Conservation (phyloP, 2,329 filamentous ascomycete species). For the Rosellinia necatrix region DNA sequence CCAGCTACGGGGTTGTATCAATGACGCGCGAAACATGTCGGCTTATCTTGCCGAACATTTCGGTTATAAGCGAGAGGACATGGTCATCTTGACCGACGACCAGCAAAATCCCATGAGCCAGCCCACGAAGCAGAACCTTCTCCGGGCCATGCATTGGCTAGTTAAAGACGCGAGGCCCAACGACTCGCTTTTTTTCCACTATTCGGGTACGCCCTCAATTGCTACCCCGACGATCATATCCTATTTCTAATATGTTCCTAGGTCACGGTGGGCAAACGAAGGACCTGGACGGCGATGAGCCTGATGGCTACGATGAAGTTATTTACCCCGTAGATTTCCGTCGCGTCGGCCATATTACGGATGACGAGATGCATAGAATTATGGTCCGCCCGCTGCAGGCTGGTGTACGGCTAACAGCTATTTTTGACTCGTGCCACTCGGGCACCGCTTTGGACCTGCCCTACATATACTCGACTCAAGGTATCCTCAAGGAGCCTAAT, state of each 20-base stretch:
- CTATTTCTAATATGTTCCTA: constrained; percentile 39
- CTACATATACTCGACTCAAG: constrained; percentile 81
- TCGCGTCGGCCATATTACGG: constrained; percentile 72
- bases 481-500: constrained; percentile 80
- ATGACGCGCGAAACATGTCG: constrained; percentile 97
- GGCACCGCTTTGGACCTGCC: constrained; percentile 78
- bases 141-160: constrained; percentile 96
- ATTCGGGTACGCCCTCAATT: constrained; percentile 68
- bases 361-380: constrained; percentile 77
- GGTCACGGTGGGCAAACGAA: constrained; percentile 78
- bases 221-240: constrained; percentile 8
- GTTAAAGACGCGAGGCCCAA: constrained; percentile 92
- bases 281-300: constrained; percentile 75
- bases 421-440: constrained; percentile 82
- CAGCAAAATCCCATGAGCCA: constrained; percentile 98
- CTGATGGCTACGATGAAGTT: constrained; percentile 77
- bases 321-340: constrained; percentile 79
- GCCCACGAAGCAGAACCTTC: constrained; percentile 92
- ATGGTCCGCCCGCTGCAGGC: constrained; percentile 78
- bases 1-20: constrained; percentile 91
- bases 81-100: constrained; percentile 95
- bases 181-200: constrained; percentile 97
- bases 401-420: constrained; percentile 83
- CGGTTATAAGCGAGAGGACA: constrained; percentile 91
- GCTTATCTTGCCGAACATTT: constrained; percentile 86